Conservation (phyloP, 73 alveolate species). For the Tetrahymena malaccensis region DNA sequence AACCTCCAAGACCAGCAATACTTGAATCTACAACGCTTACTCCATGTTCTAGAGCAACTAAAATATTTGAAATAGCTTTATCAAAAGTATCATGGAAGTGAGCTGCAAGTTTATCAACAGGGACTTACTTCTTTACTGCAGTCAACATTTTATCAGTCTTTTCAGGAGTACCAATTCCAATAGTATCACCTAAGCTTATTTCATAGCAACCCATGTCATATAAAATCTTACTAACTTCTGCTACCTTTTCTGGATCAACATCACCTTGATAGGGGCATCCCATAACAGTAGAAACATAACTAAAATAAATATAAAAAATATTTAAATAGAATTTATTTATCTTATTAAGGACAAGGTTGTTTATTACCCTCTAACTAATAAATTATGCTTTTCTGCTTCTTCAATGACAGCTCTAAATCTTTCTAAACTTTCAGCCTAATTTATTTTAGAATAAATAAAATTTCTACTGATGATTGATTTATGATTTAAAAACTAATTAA, state of each 20-base stretch:
- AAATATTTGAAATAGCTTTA: slow-evolving; percentile 74
- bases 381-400: slow-evolving; percentile 52
- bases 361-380: slow-evolving; percentile 73
- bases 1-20: slow-evolving; percentile 95
- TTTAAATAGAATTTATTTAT: not conserved
- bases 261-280: slow-evolving; percentile 94
- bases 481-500: not conserved
- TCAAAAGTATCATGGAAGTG: slow-evolving; percentile 87
- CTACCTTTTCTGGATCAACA: slow-evolving; percentile 58
- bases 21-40: slow-evolving; percentile 78
- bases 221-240: slow-evolving; percentile 45
- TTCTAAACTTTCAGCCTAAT: slow-evolving; percentile 73
- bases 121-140: slow-evolving; percentile 46
- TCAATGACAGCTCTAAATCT: slow-evolving; percentile 64
- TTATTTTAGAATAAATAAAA: not conserved
- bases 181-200: slow-evolving; percentile 89
- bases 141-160: slow-evolving; percentile 52
- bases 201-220: slow-evolving; percentile 83
- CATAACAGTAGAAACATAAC: slow-evolving; percentile 76
- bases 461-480: not conserved
- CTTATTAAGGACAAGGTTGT: not conserved
- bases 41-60: slow-evolving; percentile 78
- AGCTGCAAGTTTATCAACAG: slow-evolving; percentile 63
- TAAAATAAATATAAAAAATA: not conserved
- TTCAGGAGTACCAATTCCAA: slow-evolving; percentile 88